Evolutionary conservation across 371 early-diverging fungal species (phyloP), one percentile per base, ranked within the genome.

Genomic region (Mortierella sp.): DNA sequence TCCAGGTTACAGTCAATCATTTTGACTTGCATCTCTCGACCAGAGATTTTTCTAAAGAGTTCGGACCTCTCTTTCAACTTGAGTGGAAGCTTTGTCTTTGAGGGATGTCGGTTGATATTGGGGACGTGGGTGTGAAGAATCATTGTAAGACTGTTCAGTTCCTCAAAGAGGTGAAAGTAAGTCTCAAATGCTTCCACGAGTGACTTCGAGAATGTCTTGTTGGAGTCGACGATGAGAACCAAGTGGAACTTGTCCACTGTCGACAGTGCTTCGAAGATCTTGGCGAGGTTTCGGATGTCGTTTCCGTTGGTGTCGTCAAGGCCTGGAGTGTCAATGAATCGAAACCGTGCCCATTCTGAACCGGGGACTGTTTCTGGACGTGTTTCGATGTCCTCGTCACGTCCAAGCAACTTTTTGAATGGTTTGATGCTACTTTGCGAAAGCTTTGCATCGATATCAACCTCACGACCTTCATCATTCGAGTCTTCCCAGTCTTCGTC

Each of bases 281-380:
- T 54, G 54, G 34, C 34, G 4, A 54, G 22, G 28, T 54, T 54
- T 25, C 43, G 40, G 27, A 54, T 41, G 25, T 54, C 54, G 9
- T 41, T 54, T 2, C 43, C 54, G 3, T 41, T 24, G 25, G 54
- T 40, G 43, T 54, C 54, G 24, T 54, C 24, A 3, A 54, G 54
- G 3, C 54, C 54, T 5, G 54, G 54, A 4, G 54, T 54, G 41
- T 54, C 54, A 41, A 54, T 24, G 43, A 54, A 5, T 2, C 54
- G 41, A 14, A 54, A 40, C 22, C 19, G 50, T 17, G 13, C 29
- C 14, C 14, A 19, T 6, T 14, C 29, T 16, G 50, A 25, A 17
- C 22, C 50, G 10, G 50, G 29, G 9, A 16, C 19, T 16, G 12
- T 7, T 7, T n/a, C 25, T 29, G 17, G 29, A 3, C 28, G 29